A percentile compares a stretch with the other conserved stretches of the same genome.
Evolutionary conservation across 257 asterid species (phyloP).

Genomic region (Solanum etuberosum): DNA sequence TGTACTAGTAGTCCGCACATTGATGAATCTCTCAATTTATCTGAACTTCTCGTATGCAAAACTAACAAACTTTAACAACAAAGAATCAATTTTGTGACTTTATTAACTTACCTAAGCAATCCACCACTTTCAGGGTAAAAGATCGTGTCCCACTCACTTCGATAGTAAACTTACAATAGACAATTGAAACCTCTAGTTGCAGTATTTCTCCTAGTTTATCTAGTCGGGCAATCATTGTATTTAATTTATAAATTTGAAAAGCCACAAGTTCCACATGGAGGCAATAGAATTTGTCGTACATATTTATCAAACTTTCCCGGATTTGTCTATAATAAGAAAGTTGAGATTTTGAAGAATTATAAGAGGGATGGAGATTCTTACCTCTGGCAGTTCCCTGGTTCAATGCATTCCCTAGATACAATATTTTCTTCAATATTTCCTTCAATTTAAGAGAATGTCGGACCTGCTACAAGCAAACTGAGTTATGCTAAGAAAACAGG

Average conservation of each 20-base stretch:
- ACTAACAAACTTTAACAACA: neutral
- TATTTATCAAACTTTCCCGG: neutral
- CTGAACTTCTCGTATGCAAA: neutral
- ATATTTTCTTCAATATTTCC: conserved; percentile 82
- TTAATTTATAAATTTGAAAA: neutral
- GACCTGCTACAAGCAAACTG: conserved; percentile 43
- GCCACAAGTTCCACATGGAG: neutral
- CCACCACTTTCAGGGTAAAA: neutral
- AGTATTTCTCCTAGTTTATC: neutral
- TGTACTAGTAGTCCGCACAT: neutral
- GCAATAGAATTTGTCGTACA: neutral
- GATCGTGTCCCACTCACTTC: neutral
- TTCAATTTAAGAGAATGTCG: conserved; percentile 82
- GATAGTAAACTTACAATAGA: neutral
- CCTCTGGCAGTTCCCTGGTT: conserved; percentile 99
- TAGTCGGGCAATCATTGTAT: neutral
- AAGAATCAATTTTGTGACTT: neutral
- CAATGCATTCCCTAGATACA: conserved; percentile 80
- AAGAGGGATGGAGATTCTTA: conserved; percentile 12
- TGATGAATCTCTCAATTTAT: neutral
- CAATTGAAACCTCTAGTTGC: neutral
- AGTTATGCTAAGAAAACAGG: neutral
- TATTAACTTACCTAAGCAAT: neutral
- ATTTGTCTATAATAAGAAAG: neutral
- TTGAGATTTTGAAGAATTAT: neutral